These are phyloP conservation scores for Laguncularia racemosa DNA, from an alignment of 345 rosid species.

Conservation along the genomic window DNA sequence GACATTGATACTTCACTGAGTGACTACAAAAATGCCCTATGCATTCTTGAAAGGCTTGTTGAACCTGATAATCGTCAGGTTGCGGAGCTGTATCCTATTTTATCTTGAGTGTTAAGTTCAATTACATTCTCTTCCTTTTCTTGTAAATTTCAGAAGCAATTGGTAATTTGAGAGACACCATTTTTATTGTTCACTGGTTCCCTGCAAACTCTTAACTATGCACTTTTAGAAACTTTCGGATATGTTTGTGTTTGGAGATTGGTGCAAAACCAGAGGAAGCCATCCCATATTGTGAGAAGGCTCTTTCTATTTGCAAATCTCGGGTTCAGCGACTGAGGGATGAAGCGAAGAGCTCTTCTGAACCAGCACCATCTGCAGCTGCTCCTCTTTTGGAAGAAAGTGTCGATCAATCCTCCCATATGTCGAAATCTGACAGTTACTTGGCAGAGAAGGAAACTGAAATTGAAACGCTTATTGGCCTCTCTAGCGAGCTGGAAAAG, in stretches of 20 bases:
- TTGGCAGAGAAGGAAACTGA: constrained; percentile 65
- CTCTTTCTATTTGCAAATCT: constrained; percentile 66
- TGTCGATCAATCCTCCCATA: constrained; percentile 51
- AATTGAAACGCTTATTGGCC: constrained; percentile 54
- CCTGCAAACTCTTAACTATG: constrained; percentile 32
- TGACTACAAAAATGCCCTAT: constrained; percentile 73
- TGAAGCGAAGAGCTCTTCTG: constrained; percentile 47
- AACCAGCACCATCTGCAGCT: constrained; percentile 40
- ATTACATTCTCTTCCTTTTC: background rate
- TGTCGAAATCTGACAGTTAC: constrained; percentile 29
- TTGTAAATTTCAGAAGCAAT: background rate
- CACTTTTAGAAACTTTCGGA: constrained; percentile 65
- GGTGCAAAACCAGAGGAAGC: constrained; percentile 79
- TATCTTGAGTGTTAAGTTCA: background rate
- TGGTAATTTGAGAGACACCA: background rate
- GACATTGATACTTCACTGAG: constrained; percentile 86
- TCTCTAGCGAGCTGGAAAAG: constrained; percentile 77
- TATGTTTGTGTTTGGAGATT: constrained; percentile 79
- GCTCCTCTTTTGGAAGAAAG: constrained; percentile 43
- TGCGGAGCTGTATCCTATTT: constrained; percentile 89
- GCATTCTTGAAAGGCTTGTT: constrained; percentile 65
- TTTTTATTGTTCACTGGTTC: background rate
- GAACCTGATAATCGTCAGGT: constrained; percentile 78
- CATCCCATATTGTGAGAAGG: constrained; percentile 68
- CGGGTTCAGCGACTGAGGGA: constrained; percentile 46